Evolutionary conservation across 495 filamentous ascomycete genomes (phyloP).

Genomic region (Neurospora cerealis): DNA sequence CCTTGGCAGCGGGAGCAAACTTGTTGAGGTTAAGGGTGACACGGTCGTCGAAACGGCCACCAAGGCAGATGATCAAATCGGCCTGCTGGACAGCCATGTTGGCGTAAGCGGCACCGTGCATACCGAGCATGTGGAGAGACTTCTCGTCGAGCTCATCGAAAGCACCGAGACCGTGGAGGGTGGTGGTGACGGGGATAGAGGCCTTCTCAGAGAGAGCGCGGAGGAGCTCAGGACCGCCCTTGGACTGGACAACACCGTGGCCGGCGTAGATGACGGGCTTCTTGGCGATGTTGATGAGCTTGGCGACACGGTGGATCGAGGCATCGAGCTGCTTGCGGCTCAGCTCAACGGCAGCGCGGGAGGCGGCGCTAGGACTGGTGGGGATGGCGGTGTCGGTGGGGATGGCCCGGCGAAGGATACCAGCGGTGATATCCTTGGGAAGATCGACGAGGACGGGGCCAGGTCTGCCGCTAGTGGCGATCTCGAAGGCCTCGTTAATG

Average conservation of each 20-base stretch:
- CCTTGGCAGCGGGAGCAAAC: constrained; percentile 59
- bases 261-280: constrained; percentile 71
- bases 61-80: constrained; percentile 68
- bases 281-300: constrained; percentile 63
- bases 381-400: constrained; percentile 55
- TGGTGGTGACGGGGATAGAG: constrained; percentile 68
- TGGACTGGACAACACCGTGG: constrained; percentile 53
- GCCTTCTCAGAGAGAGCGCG: constrained; percentile 62
- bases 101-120: constrained; percentile 72
- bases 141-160: constrained; percentile 70
- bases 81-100: constrained; percentile 74
- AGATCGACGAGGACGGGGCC: constrained; percentile 74
- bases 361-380: constrained; percentile 58
- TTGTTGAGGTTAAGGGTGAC: constrained; percentile 55
- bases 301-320: constrained; percentile 52
- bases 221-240: constrained; percentile 57
- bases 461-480: constrained; percentile 64
- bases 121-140: constrained; percentile 73
- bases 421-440: constrained; percentile 69
- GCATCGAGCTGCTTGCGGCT: constrained; percentile 47
- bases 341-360: constrained; percentile 50
- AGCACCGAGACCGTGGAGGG: constrained; percentile 66
- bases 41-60: constrained; percentile 69
- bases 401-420: constrained; percentile 55
- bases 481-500: constrained; percentile 81